Evolutionary conservation across 176 grass and related monocot species (phyloP).

Genomic region (maize (Zea mays)): DNA sequence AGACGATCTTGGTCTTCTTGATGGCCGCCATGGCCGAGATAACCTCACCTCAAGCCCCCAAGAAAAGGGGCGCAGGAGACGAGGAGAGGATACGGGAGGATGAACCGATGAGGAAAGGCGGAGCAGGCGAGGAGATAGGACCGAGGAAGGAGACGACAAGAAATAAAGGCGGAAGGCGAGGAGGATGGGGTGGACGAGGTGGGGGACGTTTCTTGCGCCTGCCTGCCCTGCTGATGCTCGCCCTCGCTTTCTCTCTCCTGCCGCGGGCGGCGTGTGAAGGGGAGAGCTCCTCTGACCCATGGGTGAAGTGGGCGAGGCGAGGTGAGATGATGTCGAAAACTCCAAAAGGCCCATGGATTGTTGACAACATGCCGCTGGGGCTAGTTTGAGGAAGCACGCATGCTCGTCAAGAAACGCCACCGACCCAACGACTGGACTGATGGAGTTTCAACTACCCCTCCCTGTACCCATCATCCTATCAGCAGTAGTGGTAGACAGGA

Average conservation of each 20-base stretch:
- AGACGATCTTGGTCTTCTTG: slow-evolving; percentile 48
- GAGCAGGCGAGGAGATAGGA: slow-evolving; percentile 18
- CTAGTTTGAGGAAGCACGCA: slow-evolving; percentile 10
- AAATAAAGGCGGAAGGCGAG: slow-evolving; percentile 43
- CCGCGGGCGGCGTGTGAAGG: slow-evolving; percentile 34
- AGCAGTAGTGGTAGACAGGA: slow-evolving; percentile 8
- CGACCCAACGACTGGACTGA: slow-evolving; percentile 5
- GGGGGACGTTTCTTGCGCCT: slow-evolving; percentile 52
- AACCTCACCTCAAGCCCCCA: background rate
- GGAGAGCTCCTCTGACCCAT: slow-evolving; percentile 29
- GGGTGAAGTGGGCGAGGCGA: no score
- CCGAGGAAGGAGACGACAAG: slow-evolving; percentile 40
- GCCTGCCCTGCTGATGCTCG: background rate
- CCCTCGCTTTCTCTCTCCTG: slow-evolving; percentile 10
- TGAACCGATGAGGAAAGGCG: slow-evolving; percentile 10
- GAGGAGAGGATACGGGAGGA: background rate
- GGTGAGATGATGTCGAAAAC: slow-evolving; percentile 20
- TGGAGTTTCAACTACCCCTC: slow-evolving; percentile 24
- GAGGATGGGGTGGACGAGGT: slow-evolving; percentile 12
- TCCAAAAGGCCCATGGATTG: slow-evolving; percentile 40
- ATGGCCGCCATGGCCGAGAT: background rate
- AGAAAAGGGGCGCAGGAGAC: background rate
- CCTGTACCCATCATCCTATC: slow-evolving; percentile 36
- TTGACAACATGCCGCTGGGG: slow-evolving; percentile 9
- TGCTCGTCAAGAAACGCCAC: slow-evolving; percentile 14